phyloP scores from a whole-genome alignment of 2,329 filamentous ascomycete species.

The Ascochyta rabiei region DNA sequence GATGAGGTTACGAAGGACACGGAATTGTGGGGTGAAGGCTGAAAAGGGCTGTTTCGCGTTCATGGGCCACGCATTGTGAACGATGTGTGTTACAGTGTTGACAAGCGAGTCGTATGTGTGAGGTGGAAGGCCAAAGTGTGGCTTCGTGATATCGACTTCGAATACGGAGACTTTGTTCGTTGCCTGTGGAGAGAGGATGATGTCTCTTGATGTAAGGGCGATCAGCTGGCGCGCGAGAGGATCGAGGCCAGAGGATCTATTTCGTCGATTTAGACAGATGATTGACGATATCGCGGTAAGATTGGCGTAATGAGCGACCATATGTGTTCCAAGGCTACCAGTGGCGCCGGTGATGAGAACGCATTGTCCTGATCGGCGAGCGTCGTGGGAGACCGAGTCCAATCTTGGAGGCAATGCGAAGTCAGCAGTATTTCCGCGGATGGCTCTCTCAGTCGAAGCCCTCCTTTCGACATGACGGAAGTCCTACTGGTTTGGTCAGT shows the following conservation, averaged over 20 bases:
- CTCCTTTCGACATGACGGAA: slow-evolving; percentile 1
- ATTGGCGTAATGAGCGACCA: slow-evolving; percentile 39
- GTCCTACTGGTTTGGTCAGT: slow-evolving; percentile 5
- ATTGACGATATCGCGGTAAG: slow-evolving; percentile 40
- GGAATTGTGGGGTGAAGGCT: slow-evolving; percentile 59
- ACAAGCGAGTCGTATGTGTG: slow-evolving; percentile 49
- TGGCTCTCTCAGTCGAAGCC: background rate
- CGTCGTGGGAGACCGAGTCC: background rate
- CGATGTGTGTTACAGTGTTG: slow-evolving; percentile 54
- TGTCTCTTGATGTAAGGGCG: slow-evolving; percentile 29
- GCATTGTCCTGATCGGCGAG: background rate
- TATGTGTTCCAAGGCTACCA: slow-evolving; percentile 49
- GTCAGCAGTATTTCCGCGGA: background rate
- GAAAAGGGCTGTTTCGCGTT: slow-evolving; percentile 59
- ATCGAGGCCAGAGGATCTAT: slow-evolving; percentile 35
- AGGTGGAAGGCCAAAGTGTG: slow-evolving; percentile 55
- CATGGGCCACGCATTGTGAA: slow-evolving; percentile 63
- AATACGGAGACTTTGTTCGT: slow-evolving; percentile 54
- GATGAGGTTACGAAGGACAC: slow-evolving; percentile 58
- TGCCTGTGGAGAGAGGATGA: slow-evolving; percentile 12
- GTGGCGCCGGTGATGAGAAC: slow-evolving; percentile 51
- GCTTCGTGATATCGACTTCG: slow-evolving; percentile 56
- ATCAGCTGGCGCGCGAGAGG: slow-evolving; percentile 44
- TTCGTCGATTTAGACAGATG: slow-evolving; percentile 55
- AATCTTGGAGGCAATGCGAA: background rate